Evolutionary conservation across 768 basidiomycete genomes (phyloP).

Genomic region (Mrakia frigida): DNA sequence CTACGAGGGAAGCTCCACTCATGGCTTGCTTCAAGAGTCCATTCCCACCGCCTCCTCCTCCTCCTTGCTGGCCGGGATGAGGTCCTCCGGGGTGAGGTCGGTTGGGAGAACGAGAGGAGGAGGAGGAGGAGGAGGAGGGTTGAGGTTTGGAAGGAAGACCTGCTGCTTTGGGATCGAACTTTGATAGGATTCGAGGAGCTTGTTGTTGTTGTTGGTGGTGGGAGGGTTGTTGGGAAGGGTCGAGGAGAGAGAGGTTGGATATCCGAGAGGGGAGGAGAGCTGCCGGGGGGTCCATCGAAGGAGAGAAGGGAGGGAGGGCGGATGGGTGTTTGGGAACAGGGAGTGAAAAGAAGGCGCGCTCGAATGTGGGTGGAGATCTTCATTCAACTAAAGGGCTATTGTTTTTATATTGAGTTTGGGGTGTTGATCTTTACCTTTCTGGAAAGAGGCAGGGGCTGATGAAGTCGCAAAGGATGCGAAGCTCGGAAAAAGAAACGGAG

Average conservation of each 20-base stretch:
- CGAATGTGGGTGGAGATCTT: too few relatives aligned
- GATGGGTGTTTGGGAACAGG: not conserved
- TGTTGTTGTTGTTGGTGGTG: not conserved
- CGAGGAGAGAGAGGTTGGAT: slow-evolving; percentile 11
- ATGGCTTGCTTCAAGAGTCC: not conserved
- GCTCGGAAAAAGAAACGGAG: too few relatives aligned
- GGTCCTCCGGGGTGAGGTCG: not conserved
- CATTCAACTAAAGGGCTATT: too few relatives aligned
- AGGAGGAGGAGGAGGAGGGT: not conserved
- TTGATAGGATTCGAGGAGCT: not conserved
- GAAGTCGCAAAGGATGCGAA: too few relatives aligned
- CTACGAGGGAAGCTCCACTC: not conserved
- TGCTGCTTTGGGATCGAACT: not conserved
- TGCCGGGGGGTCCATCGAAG: not conserved
- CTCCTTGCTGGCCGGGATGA: too few relatives aligned
- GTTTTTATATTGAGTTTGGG: too few relatives aligned
- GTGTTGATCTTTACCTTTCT: too few relatives aligned
- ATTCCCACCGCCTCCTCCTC: not conserved
- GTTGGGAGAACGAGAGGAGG: not conserved
- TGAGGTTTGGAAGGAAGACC: slow-evolving; percentile 9
- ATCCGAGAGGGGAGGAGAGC: slow-evolving; percentile 5
- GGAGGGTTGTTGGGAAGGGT: not conserved
- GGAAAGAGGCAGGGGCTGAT: too few relatives aligned
- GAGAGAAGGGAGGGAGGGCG: not conserved
- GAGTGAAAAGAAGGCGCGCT: slow-evolving; percentile 3